Evolutionary conservation across 345 rosid genomes (phyloP), one percentile per base, ranked within the genome.

Genomic region (Cardamine chenopodiifolia): DNA sequence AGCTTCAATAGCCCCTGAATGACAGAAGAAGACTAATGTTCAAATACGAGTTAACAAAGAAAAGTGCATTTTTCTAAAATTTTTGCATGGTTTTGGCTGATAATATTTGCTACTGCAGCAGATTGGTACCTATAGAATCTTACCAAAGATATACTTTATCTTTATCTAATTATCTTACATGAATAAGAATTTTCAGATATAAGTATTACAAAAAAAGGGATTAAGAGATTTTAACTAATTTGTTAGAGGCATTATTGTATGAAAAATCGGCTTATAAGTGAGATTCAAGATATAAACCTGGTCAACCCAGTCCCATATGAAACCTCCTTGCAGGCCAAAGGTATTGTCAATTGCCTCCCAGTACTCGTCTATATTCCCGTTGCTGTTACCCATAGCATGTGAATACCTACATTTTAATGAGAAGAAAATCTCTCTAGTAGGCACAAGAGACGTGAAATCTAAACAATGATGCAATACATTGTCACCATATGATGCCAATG

Each of bases 281-380:
- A 69, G 32, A 47, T 40, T 69, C 22, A 62, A 44, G 66, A 69
- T 69, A 44, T 34, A 76, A 73, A 94, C 99, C 97, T 92, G 93
- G 74, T 95, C 99, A 80, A 81, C 96, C 99, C 99, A 95, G 1
- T 95, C 99, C 99, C 99, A 95, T 76, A 95, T 92, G 81, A 95
- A 92, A 55, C 99, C 99, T 79, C 99, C 99, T 83, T 95, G 99
- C 47, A 95, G 96, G 81, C 99, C 99, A 72, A 95, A 95, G 26
- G 89, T 89, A 73, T 74, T 83, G 72, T 95, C 96, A 79, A 92
- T 92, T 61, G 97, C 97, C 78, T 90, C 90, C 99, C 99, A 95
- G 75, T 95, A 95, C 74, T 88, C 89, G 48, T 78, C 81, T 60
- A 95, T 79, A 81, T 92, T 95, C 40, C 99, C 99, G 63, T 64